phyloP scores from a whole-genome alignment of 1,139 yeast species.

The Diutina mesorugosa region DNA sequence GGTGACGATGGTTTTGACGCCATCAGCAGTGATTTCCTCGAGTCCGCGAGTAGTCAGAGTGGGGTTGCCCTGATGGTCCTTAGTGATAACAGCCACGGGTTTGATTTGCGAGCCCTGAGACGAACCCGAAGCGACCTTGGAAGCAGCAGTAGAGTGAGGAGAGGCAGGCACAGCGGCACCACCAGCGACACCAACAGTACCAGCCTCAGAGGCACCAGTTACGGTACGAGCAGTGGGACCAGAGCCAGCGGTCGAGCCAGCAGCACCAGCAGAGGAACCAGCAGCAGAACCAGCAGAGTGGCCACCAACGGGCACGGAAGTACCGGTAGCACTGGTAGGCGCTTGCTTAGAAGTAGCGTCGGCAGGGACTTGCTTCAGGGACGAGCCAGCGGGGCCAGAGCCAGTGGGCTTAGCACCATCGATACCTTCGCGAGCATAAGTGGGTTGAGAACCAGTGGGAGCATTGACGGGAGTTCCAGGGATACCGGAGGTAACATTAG shows the following conservation, averaged over 20 bases:
- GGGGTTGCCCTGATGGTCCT: not conserved
- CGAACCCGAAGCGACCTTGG: not conserved
- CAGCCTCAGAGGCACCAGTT: too few species aligned
- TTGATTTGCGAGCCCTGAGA: not conserved
- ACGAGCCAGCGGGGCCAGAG: not conserved
- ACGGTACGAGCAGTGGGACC: not conserved
- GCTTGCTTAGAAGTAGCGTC: not conserved
- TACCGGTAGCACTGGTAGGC: not conserved
- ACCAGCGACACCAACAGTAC: not conserved
- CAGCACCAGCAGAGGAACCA: not conserved
- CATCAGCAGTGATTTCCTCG: not conserved
- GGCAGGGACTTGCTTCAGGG: not conserved
- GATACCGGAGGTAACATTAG: not conserved
- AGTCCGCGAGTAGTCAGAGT: not conserved
- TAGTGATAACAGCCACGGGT: not conserved
- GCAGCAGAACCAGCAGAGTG: not conserved
- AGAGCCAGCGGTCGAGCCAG: not conserved
- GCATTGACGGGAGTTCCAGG: not conserved
- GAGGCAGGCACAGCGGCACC: not conserved
- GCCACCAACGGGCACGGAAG: too few species aligned
- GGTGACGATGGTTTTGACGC: not conserved
- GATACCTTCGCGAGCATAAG: not conserved
- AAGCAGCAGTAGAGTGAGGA: too few species aligned
- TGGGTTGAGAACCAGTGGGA: not conserved
- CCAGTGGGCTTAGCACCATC: not conserved